Evolutionary conservation across 164 flowering plant genomes (phyloP), one percentile per base, ranked within the genome.

Genomic region (Vitis rotundifolia): DNA sequence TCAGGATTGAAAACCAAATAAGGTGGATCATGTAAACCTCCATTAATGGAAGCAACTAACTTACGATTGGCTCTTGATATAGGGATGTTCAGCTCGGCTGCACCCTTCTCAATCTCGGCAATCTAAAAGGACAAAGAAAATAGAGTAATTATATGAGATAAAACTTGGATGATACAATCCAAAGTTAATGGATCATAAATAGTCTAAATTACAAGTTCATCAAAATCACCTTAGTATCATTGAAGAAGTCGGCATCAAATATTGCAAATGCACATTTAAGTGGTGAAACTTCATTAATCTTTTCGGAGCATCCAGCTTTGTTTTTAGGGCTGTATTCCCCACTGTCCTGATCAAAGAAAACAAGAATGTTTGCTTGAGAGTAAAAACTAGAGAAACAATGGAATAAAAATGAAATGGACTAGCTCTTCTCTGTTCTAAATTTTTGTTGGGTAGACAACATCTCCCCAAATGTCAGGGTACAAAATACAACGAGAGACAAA

Each of bases 21-120:
- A 71, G 97, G 87, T 47, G 94, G 95, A 69, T 94, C 68, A 51
- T 81, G 85, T 75, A 94, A 71, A 29, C 97, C 98, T 66, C 97
- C 97, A 82, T 87, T 80, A 13, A 12, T 74, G 14, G 89, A 80
- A 75, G 97, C 97, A 44, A 94, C 94, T 70, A 84, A 64, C 68
- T 87, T 81, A 56, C 97, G 64, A 66, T 86, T 89, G 69, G 85
- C 84, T 81, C 76, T 78, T 58, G 74, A 72, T 49, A 82, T 75
- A 9, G 97, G 98, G 59, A 89, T 60, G 61, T 91, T 94, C 52
- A 84, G 74, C 70, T 91, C 91, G 58, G 61, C 55, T 3, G 87
- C 91, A 68, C 87, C 92, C 73, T 89, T 82, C 1, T 73, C 88
- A 72, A 89, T 80, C 80, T 94, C 97, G 61, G 52, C 63, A 72